These are phyloP conservation scores for Globisporangium radiosum DNA, from an alignment of 352 stramenopile species.

Conservation along the genomic window DNA sequence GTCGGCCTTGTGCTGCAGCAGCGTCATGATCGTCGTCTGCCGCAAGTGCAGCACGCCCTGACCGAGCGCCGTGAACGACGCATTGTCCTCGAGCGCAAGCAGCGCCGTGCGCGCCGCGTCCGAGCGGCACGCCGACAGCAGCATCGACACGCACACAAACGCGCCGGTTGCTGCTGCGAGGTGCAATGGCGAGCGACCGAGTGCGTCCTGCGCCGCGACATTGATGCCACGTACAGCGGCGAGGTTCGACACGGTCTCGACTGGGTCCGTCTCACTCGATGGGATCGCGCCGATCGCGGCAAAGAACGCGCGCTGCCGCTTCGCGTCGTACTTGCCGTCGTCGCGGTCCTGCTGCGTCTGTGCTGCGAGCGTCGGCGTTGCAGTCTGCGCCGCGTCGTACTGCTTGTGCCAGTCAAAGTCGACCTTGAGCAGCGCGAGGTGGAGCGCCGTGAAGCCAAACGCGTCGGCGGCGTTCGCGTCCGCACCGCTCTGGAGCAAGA, in stretches of 20 bases:
- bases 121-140: constrained; percentile 30
- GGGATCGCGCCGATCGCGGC: constrained; percentile 37
- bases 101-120: constrained; percentile 16
- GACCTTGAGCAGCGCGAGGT: constrained; percentile 70
- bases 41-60: constrained; percentile 50
- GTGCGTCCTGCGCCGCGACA: constrained; percentile 26
- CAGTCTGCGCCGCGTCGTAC: constrained; percentile 26
- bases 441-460: constrained; percentile 51
- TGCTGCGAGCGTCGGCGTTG: constrained; percentile 17
- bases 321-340: constrained; percentile 38
- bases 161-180: constrained; percentile 64
- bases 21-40: constrained; percentile 69
- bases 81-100: constrained; percentile 33
- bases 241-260: constrained; percentile 74
- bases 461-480: constrained; percentile 45
- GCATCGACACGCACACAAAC: constrained; percentile 65
- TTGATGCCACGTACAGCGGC: constrained; percentile 39
- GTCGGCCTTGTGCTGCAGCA: constrained; percentile 55
- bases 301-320: constrained; percentile 37
- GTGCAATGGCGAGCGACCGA: constrained; percentile 58
- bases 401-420: constrained; percentile 54
- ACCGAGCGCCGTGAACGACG: constrained; percentile 50
- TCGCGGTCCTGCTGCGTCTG: constrained; percentile 23
- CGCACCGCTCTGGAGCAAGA: constrained; percentile 50
- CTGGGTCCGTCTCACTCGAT: constrained; percentile 41